These are phyloP conservation scores for Hydnomerulius pinastri DNA, from an alignment of 768 basidiomycete species.

Conservation along the genomic window DNA sequence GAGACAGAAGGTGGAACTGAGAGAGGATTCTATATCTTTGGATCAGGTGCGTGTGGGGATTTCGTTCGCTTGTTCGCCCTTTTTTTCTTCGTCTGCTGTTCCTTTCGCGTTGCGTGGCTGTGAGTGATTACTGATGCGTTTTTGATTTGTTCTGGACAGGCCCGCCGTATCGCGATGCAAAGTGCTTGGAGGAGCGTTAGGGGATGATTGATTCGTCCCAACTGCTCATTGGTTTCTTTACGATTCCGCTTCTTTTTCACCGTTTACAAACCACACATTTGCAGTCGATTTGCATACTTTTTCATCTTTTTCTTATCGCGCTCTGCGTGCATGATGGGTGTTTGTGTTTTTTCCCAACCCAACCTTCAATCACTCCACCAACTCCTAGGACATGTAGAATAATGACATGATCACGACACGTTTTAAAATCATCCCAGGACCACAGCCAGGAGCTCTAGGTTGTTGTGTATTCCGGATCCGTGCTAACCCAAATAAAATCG, in stretches of 20 bases:
- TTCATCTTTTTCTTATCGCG: too few relatives aligned
- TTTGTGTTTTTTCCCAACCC: too few relatives aligned
- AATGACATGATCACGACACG: too few relatives aligned
- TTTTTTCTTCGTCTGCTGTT: too few relatives aligned
- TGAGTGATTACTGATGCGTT: constrained; percentile 11
- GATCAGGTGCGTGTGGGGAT: constrained; percentile 69
- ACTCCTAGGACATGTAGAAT: too few relatives aligned
- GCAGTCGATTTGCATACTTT: constrained; percentile 12
- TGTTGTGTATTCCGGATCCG: too few relatives aligned
- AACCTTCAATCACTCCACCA: too few relatives aligned
- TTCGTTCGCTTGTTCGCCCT: neutral
- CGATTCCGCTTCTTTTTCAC: constrained; percentile 1
- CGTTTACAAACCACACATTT: constrained; percentile 7
- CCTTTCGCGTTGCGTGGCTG: too few relatives aligned
- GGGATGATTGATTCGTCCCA: constrained; percentile 38
- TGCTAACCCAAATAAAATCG: too few relatives aligned
- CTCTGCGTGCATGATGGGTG: too few relatives aligned
- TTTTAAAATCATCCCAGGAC: too few relatives aligned
- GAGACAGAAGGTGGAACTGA: constrained; percentile 72
- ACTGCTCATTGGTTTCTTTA: neutral
- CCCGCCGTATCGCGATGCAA: constrained; percentile 84
- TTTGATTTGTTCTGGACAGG: constrained; percentile 48
- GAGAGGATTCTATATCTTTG: constrained; percentile 84
- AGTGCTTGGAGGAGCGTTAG: constrained; percentile 82
- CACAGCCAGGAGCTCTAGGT: too few relatives aligned